Evolutionary conservation across 2,329 filamentous ascomycete genomes (phyloP).

Genomic region (Exophiala spinifera): DNA sequence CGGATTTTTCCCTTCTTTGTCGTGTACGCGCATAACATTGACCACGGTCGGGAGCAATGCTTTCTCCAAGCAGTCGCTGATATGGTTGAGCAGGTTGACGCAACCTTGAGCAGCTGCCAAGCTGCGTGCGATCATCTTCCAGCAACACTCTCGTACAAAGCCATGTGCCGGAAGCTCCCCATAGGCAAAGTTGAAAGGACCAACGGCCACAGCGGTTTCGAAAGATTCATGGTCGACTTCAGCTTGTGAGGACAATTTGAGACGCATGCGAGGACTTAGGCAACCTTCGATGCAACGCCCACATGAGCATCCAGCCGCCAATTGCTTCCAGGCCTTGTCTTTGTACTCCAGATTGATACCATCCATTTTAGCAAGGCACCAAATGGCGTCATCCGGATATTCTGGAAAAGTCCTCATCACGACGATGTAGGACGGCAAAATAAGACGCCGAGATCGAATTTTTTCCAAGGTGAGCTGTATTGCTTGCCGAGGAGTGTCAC

Average conservation of each 20-base stretch:
- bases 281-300: conserved; percentile 38
- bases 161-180: no score
- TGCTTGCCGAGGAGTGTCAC: conserved; percentile 36
- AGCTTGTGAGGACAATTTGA: conserved; percentile 31
- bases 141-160: not conserved
- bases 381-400: conserved; percentile 33
- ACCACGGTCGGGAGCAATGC: not conserved
- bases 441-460: conserved; percentile 26
- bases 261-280: conserved; percentile 38
- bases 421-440: conserved; percentile 6
- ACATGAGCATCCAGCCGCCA: conserved; percentile 40
- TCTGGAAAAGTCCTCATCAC: conserved; percentile 24
- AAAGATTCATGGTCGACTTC: not conserved
- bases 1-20: not conserved
- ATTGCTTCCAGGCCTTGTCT: conserved; percentile 28
- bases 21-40: not conserved
- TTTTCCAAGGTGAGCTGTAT: conserved; percentile 32
- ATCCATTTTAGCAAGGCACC: conserved; percentile 31
- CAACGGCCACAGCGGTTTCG: not conserved
- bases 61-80: not conserved
- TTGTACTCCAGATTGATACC: conserved; percentile 2
- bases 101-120: not conserved
- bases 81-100: not conserved
- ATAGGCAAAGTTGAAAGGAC: not conserved
- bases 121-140: not conserved